phyloP scores from a whole-genome alignment of 352 stramenopile genomes.

The Pythium aphanidermatum region DNA sequence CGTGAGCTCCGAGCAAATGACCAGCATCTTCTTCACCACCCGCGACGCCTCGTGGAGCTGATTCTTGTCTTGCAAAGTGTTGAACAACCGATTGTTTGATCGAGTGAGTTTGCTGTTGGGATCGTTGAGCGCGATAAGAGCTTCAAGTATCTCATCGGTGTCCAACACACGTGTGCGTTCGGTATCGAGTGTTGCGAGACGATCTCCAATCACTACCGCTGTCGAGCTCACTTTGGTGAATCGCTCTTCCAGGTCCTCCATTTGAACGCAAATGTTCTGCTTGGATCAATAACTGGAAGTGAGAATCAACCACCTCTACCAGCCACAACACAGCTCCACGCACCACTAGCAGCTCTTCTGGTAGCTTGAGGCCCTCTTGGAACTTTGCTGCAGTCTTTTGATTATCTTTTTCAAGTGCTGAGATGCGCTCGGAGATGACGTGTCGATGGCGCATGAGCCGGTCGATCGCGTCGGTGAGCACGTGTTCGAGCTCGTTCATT shows the following conservation, averaged over 20 bases:
- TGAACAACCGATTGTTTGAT: slow-evolving; percentile 56
- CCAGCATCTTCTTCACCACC: slow-evolving; percentile 69
- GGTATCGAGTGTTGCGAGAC: slow-evolving; percentile 53
- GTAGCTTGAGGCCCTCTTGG: slow-evolving; percentile 51
- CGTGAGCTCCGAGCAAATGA: slow-evolving; percentile 66
- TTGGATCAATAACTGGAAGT: not conserved
- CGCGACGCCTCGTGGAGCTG: slow-evolving; percentile 61
- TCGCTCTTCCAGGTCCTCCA: slow-evolving; percentile 80
- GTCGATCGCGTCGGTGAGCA: slow-evolving; percentile 53
- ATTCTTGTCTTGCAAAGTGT: slow-evolving; percentile 58
- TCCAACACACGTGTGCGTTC: slow-evolving; percentile 63
- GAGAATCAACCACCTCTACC: not conserved
- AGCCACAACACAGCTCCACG: not conserved
- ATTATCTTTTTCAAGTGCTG: slow-evolving; percentile 58
- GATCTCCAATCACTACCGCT: slow-evolving; percentile 64
- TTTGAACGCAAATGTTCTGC: slow-evolving; percentile 65
- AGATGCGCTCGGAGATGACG: slow-evolving; percentile 50
- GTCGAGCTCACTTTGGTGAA: slow-evolving; percentile 86
- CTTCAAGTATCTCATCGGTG: slow-evolving; percentile 75
- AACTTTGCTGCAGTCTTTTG: slow-evolving; percentile 45
- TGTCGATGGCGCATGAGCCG: slow-evolving; percentile 50
- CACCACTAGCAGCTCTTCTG: slow-evolving; percentile 56
- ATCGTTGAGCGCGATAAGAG: slow-evolving; percentile 66
- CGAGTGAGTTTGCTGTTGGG: slow-evolving; percentile 41
- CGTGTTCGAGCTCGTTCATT: slow-evolving; percentile 60